Conservation (phyloP, 78 protist genomes). For the Pelomyxa schiedti region DNA sequence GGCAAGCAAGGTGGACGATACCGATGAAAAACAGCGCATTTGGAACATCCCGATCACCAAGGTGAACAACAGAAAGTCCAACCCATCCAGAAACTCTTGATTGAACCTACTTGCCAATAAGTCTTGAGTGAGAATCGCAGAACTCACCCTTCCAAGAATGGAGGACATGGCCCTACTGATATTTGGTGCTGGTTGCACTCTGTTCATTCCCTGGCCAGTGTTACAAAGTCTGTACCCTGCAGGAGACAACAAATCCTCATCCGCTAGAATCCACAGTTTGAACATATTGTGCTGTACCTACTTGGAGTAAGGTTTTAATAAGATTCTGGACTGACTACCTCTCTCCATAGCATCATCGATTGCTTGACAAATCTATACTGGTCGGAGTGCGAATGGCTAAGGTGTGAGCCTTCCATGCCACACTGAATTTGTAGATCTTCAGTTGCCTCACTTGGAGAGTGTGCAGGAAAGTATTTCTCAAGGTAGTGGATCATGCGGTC, state of each 20-base stretch:
- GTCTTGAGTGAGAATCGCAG: conserved; percentile 39
- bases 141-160: conserved; percentile 34
- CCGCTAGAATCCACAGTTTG: conserved; percentile 76
- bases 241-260: conserved; percentile 49
- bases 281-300: conserved; percentile 82
- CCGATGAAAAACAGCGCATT: conserved; percentile 90
- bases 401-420: conserved; percentile 63
- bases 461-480: conserved; percentile 36
- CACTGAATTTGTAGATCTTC: conserved; percentile 10
- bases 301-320: too few species aligned
- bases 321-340: too few species aligned
- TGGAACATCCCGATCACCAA: conserved; percentile 93
- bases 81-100: too few species aligned
- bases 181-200: conserved; percentile 66
- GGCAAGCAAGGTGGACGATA: conserved; percentile 5
- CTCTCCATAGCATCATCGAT: conserved; percentile 82
- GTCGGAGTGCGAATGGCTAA: conserved; percentile 61
- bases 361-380: conserved; percentile 75
- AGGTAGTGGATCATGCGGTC: conserved; percentile 31
- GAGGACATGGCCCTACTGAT: conserved; percentile 37
- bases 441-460: neutral
- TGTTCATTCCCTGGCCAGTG: conserved; percentile 66
- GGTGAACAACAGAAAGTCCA: conserved; percentile 82
- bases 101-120: too few species aligned
- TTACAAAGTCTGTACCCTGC: conserved; percentile 29